Percentiles rank a stretch among this genome's conserved stretches.
Conservation (phyloP, 2,329 filamentous ascomycete genomes). For the Diaporthe sp. region DNA sequence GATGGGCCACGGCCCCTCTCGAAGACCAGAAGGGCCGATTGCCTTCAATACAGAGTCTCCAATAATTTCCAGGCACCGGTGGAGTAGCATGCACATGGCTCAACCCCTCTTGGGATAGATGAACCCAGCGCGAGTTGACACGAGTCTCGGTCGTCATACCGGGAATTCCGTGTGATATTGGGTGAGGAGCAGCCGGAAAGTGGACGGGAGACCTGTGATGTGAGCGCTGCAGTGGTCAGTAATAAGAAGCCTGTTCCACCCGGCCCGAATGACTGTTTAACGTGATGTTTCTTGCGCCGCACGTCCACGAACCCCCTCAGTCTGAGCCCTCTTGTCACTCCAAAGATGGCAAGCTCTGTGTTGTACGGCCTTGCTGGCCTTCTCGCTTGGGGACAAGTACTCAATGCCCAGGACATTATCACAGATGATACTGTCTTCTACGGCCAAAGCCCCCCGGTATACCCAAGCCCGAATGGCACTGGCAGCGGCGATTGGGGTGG, state of each 20-base stretch:
- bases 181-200: constrained; percentile 15
- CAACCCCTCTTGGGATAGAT: constrained; percentile 25
- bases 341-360: constrained; percentile 30
- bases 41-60: not conserved
- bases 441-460: constrained; percentile 38
- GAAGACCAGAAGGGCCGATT: constrained; percentile 39
- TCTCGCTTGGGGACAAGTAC: constrained; percentile 30
- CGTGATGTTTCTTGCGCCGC: not conserved
- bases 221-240: constrained; percentile 5
- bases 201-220: not conserved
- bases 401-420: constrained; percentile 37
- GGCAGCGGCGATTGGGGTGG: constrained; percentile 71
- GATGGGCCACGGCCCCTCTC: constrained; percentile 14
- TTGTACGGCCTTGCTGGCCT: constrained; percentile 34
- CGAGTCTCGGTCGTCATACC: constrained; percentile 2
- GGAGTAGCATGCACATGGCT: not conserved
- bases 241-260: constrained; percentile 24
- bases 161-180: not conserved
- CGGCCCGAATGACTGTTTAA: not conserved
- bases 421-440: constrained; percentile 40
- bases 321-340: not conserved
- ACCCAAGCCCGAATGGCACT: constrained; percentile 39
- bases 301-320: not conserved
- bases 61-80: constrained; percentile 15
- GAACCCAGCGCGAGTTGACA: not conserved